Base-by-base conservation (phyloP, 2,329 filamentous ascomycete genomes). In the Scolecobasidium constrictum region DNA sequence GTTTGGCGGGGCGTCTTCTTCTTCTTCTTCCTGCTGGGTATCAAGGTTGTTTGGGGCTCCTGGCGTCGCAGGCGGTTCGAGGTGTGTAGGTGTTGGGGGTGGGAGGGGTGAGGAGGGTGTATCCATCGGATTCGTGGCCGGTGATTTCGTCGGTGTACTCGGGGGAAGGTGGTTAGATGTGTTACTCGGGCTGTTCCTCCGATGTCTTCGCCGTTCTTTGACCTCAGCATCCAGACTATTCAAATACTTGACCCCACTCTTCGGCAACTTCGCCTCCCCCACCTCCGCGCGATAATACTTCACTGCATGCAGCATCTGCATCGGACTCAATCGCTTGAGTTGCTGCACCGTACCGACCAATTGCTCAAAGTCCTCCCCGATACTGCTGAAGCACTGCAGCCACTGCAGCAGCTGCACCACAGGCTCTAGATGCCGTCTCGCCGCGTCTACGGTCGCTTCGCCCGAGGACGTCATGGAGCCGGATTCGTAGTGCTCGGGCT, bases 361-460 rank as follows among this genome's bases (percentile, higher is more conserved):
- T 3, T 86, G 86, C 56, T 94, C 87, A 28, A 92, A 68, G 56
- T 96, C 88, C 55, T 96, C 87, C 4, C 80, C 86, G 3, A 96
- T 73, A 1, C 87, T 94, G 1, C 92, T 96, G 62, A 96, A 96
- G 61, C 88, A 95, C 59, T 98, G 92, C 26, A 98, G 69, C 92
- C 92, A 98, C 62, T 98, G 92, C 4, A 98, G 69, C 3, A 98
- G 71, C 60, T 98, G 92, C 43, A 96, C 88, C 16, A 94, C 76
- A 4, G 92, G 92, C 5, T 85, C 83, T 16, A 98, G 71, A 59
- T 98, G 90, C 47, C 81, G 76, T 50, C 87, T 75, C 17, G 87
- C 80, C 3, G 87, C 77, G 34, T 96, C 90, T 16, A 92, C 73
- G 0, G 86, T 95, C 41, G 78, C 84, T 57, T 96, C 92, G 3